Base-by-base conservation (phyloP, 2,329 filamentous ascomycete species). In the Xylogone sp. region DNA sequence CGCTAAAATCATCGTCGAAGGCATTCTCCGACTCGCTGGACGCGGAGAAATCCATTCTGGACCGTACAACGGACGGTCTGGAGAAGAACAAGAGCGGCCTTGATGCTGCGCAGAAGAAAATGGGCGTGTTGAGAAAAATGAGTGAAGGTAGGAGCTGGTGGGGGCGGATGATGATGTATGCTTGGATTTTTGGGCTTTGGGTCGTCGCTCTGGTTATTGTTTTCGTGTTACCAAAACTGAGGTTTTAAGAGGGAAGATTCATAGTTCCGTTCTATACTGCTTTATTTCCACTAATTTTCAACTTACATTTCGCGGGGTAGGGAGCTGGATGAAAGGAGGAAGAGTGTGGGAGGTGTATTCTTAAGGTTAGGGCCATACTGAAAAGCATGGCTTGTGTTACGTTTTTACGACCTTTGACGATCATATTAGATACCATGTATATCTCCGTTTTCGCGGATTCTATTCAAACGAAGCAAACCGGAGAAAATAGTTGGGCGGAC, bases 91-190 rank as follows among this genome's bases (percentile, higher is more conserved):
- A 87, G 53, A 72, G 77, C 44, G 85, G 85, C 18, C 87, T 97
- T 79, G 85, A 91, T 54, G 81, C 83, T 1, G 90, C 92, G 3
- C 83, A 83, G 49, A 81, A 82, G 56, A 76, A 83, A 56, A 95
- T 97, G 89, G 86, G 88, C 1, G 78, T 81, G 62, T 69, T 97
- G 65, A 76, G 82, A 59, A 79, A 79, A 48, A 90, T 96, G 84
- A 90, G 87, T 16, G 93, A 97, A 72, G 92, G 91, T 3, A 86
- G 87, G 66, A 91, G 91, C 0, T 95, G 88, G 87, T 90, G 81
- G 83, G 91, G 87, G 5, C 75, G 92, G 48, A 81, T 96, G 75
- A 76, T 93, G 71, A 75, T 97, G 54, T 96, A 94, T 74, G 86
- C 77, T 39, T 87, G 89, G 78, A 91, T 97, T 46, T 88, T 86